phyloP scores from a whole-genome alignment of 768 basidiomycete species.

The Psilocybe tampanensis region DNA sequence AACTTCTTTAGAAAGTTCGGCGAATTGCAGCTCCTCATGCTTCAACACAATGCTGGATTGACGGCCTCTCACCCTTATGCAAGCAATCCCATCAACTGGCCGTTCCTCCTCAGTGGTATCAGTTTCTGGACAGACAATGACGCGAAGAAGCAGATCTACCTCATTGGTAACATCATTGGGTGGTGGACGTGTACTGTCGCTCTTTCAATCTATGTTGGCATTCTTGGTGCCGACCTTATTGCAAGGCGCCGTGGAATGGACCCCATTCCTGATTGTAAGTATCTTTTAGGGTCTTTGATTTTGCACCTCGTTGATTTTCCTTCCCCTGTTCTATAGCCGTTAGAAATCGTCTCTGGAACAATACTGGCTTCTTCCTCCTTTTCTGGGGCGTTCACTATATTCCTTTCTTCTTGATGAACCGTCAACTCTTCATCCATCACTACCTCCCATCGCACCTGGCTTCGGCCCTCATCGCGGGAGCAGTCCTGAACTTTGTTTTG shows the following conservation, averaged over 20 bases:
- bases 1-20: conserved; percentile 95
- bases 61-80: conserved; percentile 99
- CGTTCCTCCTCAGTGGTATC: conserved; percentile 94
- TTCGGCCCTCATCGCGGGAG: conserved; percentile 89
- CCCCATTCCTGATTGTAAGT: conserved; percentile 87
- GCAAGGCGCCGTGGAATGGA: conserved; percentile 84
- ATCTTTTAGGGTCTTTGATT: not conserved
- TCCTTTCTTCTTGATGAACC: conserved; percentile 97
- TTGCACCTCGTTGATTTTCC: not conserved
- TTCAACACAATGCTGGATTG: conserved; percentile 98
- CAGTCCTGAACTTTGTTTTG: conserved; percentile 87
- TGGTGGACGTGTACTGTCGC: conserved; percentile 95
- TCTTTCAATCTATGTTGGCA: conserved; percentile 86
- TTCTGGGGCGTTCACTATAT: conserved; percentile 96
- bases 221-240: conserved; percentile 86
- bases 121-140: conserved; percentile 97
- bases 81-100: conserved; percentile 96
- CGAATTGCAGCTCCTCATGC: conserved; percentile 92
- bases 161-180: conserved; percentile 91
- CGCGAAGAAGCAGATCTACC: conserved; percentile 89
- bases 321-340: conserved; percentile 54
- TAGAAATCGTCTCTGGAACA: conserved; percentile 94
- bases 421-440: conserved; percentile 96
- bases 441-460: conserved; percentile 97
- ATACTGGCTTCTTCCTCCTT: conserved; percentile 92